These are phyloP conservation scores for Rhodamnia argentea DNA, from an alignment of 345 rosid genomes.

Conservation along the genomic window DNA sequence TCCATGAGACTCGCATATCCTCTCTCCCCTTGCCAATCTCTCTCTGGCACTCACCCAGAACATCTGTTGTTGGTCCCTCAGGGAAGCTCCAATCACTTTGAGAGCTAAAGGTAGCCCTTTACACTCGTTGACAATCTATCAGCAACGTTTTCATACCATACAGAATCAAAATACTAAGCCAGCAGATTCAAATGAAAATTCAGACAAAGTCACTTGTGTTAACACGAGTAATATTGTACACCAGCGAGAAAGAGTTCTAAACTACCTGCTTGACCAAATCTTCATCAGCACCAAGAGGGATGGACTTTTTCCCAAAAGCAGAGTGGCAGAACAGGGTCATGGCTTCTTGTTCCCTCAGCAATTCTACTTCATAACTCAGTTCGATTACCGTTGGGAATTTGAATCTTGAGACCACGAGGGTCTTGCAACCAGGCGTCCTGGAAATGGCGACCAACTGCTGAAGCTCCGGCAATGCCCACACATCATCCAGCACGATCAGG, in stretches of 20 bases:
- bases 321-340: slow-evolving; percentile 54
- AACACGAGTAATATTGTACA: not conserved
- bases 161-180: not conserved
- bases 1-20: slow-evolving; percentile 66
- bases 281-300: slow-evolving; percentile 43
- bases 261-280: slow-evolving; percentile 61
- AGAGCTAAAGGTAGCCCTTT: slow-evolving; percentile 95
- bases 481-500: slow-evolving; percentile 80
- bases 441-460: slow-evolving; percentile 35
- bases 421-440: slow-evolving; percentile 42
- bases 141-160: not conserved
- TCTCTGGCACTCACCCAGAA: slow-evolving; percentile 62
- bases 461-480: slow-evolving; percentile 55
- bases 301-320: slow-evolving; percentile 57
- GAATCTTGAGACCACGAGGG: slow-evolving; percentile 70
- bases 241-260: not conserved
- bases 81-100: slow-evolving; percentile 83
- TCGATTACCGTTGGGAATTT: slow-evolving; percentile 32
- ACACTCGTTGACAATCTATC: slow-evolving; percentile 68
- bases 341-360: slow-evolving; percentile 57
- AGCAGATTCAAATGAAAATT: not conserved
- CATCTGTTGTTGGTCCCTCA: slow-evolving; percentile 46
- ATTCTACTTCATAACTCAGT: slow-evolving; percentile 44
- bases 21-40: slow-evolving; percentile 60
- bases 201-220: not conserved